These are phyloP conservation scores for Gryganskiella cystojenkinii DNA, from an alignment of 192 early-diverging fungal species.

Conservation along the genomic window DNA sequence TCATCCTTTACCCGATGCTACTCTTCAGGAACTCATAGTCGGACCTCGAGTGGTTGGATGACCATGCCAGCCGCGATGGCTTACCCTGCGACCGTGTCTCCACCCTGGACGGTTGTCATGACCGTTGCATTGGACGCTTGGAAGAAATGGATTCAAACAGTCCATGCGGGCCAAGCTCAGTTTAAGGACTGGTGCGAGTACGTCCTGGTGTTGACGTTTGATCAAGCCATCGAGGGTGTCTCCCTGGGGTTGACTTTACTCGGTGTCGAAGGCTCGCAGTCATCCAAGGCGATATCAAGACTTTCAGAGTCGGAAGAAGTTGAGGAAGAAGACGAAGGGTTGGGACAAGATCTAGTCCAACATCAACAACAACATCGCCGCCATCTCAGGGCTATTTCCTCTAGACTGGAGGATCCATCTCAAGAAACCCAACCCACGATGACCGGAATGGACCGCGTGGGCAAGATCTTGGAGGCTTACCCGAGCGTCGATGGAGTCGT, in stretches of 20 bases:
- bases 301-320: too few species aligned
- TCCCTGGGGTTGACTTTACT: conserved; percentile 28
- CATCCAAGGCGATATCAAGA: too few species aligned
- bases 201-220: conserved; percentile 30
- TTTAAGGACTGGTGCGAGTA: conserved; percentile 50
- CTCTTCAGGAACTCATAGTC: neutral
- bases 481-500: conserved; percentile 21
- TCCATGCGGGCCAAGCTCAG: conserved; percentile 40
- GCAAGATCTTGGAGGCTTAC: conserved; percentile 25
- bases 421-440: conserved; percentile 9
- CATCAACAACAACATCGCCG: neutral
- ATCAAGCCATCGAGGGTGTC: conserved; percentile 34
- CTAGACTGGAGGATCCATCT: too few species aligned
- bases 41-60: neutral
- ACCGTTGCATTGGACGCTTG: conserved; percentile 36
- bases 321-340: too few species aligned
- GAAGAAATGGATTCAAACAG: conserved; percentile 40
- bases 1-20: neutral
- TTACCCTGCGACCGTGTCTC: conserved; percentile 2
- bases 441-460: conserved; percentile 23
- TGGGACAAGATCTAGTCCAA: neutral
- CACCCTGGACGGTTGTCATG: conserved; percentile 18
- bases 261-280: conserved; percentile 6
- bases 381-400: too few species aligned
- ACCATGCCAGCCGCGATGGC: conserved; percentile 18